Evolutionary conservation across 139 green algal species (phyloP), one percentile per base, ranked within the genome.

Genomic region (Picochlorum sp.): DNA sequence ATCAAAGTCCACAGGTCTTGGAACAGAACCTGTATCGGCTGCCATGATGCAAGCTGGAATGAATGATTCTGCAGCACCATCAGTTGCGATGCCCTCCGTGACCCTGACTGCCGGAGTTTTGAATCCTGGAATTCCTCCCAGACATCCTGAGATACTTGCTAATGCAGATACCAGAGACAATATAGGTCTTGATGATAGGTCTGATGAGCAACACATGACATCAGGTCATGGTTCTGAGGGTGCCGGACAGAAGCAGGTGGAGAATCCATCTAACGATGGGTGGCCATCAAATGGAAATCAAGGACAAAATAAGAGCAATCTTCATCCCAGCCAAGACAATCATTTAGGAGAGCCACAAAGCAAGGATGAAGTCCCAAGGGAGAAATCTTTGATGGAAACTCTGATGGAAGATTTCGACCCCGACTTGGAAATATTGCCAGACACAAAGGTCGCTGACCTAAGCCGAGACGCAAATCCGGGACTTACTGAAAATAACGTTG

Each of bases 31-130:
- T 16, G 18, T 26, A 47, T 26, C n/a, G 10, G 28, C 54, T 1
- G 45, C 47, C 2, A 29, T 72, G 56, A 29, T 72, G 31, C 64
- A 72, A 18, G 57, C 47, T 7, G n/a, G n/a, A n/a, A n/a, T n/a
- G n/a, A n/a, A n/a, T n/a, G 39, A 18, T 18, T 25, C 39, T 18
- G 39, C 39, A 25, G 39, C 18, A 18, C 39, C 39, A 47, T 18
- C 39, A 47, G 39, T 18, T 18, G 39, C 18, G 18, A 18, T 25
- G 39, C 39, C 18, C 18, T 18, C 39, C 18, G 39, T 47, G 39
- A 25, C 39, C 39, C 39, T 18, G 18, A 18, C 39, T 18, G 39
- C 39, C 18, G n/a, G n/a, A n/a, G n/a, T n/a, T n/a, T n/a, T n/a
- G n/a, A n/a, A n/a, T n/a, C n/a, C n/a, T n/a, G n/a, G n/a, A n/a